A percentile compares a stretch with the other conserved stretches of the same genome.
Evolutionary conservation across 768 basidiomycete genomes (phyloP).

Genomic region (Lactarius pseudohatsudake): DNA sequence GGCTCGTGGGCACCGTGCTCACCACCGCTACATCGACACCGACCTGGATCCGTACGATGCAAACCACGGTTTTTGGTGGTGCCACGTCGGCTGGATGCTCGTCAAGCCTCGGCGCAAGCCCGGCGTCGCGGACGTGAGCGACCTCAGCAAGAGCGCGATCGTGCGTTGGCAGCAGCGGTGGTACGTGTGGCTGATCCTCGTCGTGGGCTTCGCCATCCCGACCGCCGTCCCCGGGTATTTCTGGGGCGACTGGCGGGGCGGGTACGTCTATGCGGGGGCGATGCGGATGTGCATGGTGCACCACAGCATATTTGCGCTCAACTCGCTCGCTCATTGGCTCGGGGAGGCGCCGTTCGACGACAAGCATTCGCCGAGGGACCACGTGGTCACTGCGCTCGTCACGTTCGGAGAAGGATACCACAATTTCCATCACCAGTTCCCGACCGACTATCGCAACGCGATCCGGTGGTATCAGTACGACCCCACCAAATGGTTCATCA

Average conservation of each 20-base stretch:
- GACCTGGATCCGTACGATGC: conserved; percentile 94
- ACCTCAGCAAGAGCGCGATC: conserved; percentile 76
- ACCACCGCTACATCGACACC: conserved; percentile 95
- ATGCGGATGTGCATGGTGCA: conserved; percentile 81
- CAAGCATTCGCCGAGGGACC: conserved; percentile 89
- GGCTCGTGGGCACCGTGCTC: conserved; percentile 94
- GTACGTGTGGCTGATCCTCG: conserved; percentile 66
- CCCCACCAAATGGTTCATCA: conserved; percentile 91
- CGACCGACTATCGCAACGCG: conserved; percentile 95
- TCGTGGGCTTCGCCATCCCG: conserved; percentile 71
- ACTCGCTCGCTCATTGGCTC: conserved; percentile 94
- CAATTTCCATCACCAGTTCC: conserved; percentile 96
- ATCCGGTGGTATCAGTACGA: conserved; percentile 94
- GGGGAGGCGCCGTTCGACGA: conserved; percentile 91
- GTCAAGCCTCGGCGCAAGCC: conserved; percentile 85
- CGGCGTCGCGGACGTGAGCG: conserved; percentile 86
- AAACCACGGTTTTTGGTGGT: conserved; percentile 80
- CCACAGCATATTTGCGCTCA: conserved; percentile 94
- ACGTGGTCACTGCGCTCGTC: conserved; percentile 81
- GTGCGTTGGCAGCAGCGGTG: conserved; percentile 85
- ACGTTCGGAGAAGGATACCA: conserved; percentile 97
- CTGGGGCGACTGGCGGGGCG: conserved; percentile 85
- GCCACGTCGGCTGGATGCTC: conserved; percentile 91
- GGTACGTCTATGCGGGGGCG: conserved; percentile 80
- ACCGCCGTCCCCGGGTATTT: conserved; percentile 70